Evolutionary conservation across 2,329 filamentous ascomycete species (phyloP), one percentile per base, ranked within the genome.

Genomic region (Apiospora phragmitis): DNA sequence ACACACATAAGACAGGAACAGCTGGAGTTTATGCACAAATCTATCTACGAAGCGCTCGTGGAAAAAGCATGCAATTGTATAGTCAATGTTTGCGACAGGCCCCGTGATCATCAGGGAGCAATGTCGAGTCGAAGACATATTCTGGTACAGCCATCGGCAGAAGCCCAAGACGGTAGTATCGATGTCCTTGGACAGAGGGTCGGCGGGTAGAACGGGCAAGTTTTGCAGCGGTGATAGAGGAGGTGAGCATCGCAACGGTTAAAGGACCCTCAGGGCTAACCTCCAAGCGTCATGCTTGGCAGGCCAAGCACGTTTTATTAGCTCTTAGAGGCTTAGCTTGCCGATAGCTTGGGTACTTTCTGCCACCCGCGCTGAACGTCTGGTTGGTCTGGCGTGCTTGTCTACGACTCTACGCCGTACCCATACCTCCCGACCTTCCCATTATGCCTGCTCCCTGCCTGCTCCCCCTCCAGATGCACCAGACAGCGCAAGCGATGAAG

Each of bases 221-320:
- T 6, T 35, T 21, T 59, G 51, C 51, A 35, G 51, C 18, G 29
- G 16, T 35, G 51, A 14, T 59, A 35, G 26, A 55, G 16, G 29
- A 35, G 29, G 51, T 55, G 26, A 55, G 26, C 26, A 18, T 18
- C 32, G 29, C 51, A 59, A 59, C 51, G 51, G 51, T 35, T 59
- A 59, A 59, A 35, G 51, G 9, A 21, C 51, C 51, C n/a, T 32
- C 49, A 5, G n/a, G 51, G 29, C 51, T 59, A 59, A 59, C 51
- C 51, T 0, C 35, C 35, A 18, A 35, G 49, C 26, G 49, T 29
- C 49, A 55, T 18, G 49, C 26, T 32, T 55, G 49, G 49, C 26
- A 55, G 26, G 24, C 49, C 32, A 55, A 59, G 55, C 55, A 62
- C 38, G 55, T 62, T 62, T 62, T 38, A 59, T 59, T 59, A 59